These are phyloP conservation scores for Tuber brumale DNA, from an alignment of 495 filamentous ascomycete genomes.

Conservation along the genomic window DNA sequence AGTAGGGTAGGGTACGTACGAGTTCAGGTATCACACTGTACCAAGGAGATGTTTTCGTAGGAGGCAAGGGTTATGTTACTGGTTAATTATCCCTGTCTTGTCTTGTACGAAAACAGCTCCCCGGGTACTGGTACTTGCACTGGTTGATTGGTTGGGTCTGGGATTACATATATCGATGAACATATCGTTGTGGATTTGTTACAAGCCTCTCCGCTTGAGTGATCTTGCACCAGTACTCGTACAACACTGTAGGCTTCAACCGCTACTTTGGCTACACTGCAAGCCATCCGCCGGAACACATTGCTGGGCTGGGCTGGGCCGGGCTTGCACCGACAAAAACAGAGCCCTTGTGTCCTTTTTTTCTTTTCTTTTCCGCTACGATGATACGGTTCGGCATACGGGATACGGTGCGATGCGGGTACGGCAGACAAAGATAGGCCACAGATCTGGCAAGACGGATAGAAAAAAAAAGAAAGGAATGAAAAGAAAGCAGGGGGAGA, in stretches of 20 bases:
- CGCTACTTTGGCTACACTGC: background rate
- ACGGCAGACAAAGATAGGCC: background rate
- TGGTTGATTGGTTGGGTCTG: background rate
- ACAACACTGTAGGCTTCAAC: background rate
- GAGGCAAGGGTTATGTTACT: no score
- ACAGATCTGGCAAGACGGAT: background rate
- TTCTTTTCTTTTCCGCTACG: background rate
- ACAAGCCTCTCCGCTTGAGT: background rate
- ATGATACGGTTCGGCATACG: background rate
- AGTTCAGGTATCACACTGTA: background rate
- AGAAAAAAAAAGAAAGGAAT: background rate
- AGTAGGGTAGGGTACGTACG: no score
- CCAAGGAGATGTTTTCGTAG: no score
- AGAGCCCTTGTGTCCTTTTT: background rate
- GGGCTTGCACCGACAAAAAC: background rate
- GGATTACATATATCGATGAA: background rate
- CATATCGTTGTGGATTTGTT: background rate
- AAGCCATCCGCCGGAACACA: background rate
- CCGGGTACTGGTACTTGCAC: background rate
- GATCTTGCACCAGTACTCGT: background rate
- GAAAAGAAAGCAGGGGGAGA: background rate
- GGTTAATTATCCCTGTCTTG: no score
- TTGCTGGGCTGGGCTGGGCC: background rate
- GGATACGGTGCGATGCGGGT: background rate
- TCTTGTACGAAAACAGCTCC: no score